Percentiles rank a stretch among this genome's conserved stretches.
Conservation (phyloP, 2,329 filamentous ascomycete species). For the Eutypa lata region DNA sequence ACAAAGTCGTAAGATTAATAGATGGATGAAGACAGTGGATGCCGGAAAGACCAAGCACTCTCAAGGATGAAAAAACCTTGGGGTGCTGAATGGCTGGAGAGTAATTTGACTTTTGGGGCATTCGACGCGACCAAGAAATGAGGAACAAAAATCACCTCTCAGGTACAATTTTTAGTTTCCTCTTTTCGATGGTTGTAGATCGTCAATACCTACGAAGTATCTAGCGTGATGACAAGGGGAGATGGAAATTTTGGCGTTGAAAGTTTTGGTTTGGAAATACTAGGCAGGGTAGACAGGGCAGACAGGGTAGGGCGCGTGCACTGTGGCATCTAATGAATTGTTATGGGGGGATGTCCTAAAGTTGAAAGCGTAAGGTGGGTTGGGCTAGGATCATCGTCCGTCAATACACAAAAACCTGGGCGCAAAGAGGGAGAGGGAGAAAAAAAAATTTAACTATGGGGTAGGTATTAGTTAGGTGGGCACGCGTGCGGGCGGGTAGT, state of each 20-base stretch:
- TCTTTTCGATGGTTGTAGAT: conserved; percentile 2
- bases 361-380: background rate
- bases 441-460: background rate
- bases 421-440: background rate
- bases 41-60: background rate
- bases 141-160: background rate
- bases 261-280: background rate
- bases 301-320: background rate
- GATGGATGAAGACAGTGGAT: too few species aligned
- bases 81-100: background rate
- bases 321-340: background rate
- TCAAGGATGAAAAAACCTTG: background rate
- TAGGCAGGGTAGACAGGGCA: background rate
- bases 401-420: background rate
- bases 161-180: background rate
- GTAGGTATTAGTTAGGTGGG: too few species aligned
- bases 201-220: background rate
- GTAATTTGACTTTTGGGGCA: background rate
- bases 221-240: conserved; percentile 1
- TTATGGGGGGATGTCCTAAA: background rate
- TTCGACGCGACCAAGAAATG: background rate
- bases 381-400: background rate
- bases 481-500: too few species aligned
- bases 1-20: too few species aligned
- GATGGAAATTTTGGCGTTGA: conserved; percentile 2